Evolutionary conservation across 495 filamentous ascomycete species (phyloP), one percentile per base, ranked within the genome.

Genomic region (Pyronema omphalodes): DNA sequence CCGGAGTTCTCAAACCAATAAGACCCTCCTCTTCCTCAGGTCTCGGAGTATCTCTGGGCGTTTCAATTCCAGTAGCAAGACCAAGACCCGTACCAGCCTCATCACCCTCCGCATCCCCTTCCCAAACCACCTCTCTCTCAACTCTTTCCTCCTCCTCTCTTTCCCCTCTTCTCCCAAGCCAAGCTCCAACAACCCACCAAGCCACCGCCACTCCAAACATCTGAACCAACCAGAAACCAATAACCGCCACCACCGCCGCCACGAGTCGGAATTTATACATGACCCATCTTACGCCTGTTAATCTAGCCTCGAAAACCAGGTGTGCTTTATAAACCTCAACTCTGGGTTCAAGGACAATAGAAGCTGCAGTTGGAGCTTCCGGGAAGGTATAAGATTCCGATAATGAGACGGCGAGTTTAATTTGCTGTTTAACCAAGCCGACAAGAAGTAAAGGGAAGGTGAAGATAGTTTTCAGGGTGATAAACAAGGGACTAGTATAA

Each of bases 191-290:
- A 17, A 3, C 49, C 59, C 17, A 60, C 63, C 65, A 70, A 37
- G 58, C 65, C 34, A 39, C 51, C 52, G 1, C 50, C 47, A 46
- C 56, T 40, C 17, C 51, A 53, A 74, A 44, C 68, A 93, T 72
- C 58, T 84, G 84, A 1, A 75, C 69, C 7, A 63, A 66, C 88
- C 87, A 95, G 66, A 95, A 94, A 23, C 75, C 44, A 3, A 63
- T 68, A 3, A 77, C 83, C 52, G 82, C 82, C 1, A 83, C 57
- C 0, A 83, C 39, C 57, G 86, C 86, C 9, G 78, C 77, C 1
- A 79, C 64, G 33, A 88, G 55, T 37, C 80, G 78, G 68, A 86
- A 80, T 18, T 82, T 76, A 57, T 86, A 88, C 84, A 98, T 93
- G 29, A 86, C 60, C 81, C 84, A 88, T 54, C 82, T 75, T 55